Percentiles rank a stretch among this genome's conserved stretches.
Evolutionary conservation across 208 protist species (phyloP).

Genomic region (Leishmania tropica): DNA sequence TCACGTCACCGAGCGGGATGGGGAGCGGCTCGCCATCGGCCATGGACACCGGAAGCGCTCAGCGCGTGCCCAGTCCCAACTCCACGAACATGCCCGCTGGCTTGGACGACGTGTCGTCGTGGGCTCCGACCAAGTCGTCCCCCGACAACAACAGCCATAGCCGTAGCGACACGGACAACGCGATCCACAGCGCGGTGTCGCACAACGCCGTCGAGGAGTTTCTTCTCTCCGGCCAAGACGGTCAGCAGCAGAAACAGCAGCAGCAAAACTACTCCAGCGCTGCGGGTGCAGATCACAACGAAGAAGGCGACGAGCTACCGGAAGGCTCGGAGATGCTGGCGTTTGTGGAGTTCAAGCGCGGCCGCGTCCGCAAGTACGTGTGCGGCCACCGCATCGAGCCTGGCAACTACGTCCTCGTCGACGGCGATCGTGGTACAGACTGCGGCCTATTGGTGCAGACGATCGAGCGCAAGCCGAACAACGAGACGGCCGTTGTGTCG

Average conservation of each 20-base stretch:
- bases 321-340: constrained; percentile 50
- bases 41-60: not conserved
- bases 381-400: constrained; percentile 59
- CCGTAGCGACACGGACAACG: not conserved
- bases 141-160: not conserved
- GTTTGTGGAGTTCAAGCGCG: constrained; percentile 89
- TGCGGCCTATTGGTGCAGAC: constrained; percentile 86
- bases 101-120: not conserved
- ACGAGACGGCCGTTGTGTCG: constrained; percentile 45
- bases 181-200: constrained; percentile 17
- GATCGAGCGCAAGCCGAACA: constrained; percentile 41
- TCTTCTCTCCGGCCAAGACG: constrained; percentile 18
- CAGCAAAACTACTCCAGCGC: constrained; percentile 4
- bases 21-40: not conserved
- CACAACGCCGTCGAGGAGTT: constrained; percentile 33
- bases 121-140: constrained; percentile 5
- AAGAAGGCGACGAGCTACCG: constrained; percentile 22
- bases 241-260: constrained; percentile 6
- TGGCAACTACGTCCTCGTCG: constrained; percentile 87
- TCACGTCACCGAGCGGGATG: constrained; percentile 5
- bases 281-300: not conserved
- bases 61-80: constrained; percentile 1
- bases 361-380: constrained; percentile 76
- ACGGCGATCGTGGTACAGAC: constrained; percentile 87
- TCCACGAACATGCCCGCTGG: constrained; percentile 1